Percentiles rank a stretch among this genome's conserved stretches.
phyloP scores from a whole-genome alignment of 306 rosid species.

The Psophocarpus tetragonolobus region DNA sequence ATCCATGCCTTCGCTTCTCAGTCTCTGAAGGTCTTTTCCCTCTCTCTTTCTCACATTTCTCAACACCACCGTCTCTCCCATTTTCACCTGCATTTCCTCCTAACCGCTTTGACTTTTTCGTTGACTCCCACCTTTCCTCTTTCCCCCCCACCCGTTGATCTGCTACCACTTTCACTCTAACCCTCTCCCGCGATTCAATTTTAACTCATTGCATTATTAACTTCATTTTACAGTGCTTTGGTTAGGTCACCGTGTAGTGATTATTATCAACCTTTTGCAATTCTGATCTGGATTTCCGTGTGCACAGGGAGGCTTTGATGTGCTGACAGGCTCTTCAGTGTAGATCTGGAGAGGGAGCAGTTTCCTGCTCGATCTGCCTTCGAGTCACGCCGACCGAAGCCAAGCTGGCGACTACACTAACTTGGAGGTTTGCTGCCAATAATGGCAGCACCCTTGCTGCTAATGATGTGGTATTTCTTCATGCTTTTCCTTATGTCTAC shows the following conservation, averaged over 20 bases:
- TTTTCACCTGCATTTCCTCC: background rate
- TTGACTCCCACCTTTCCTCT: slow-evolving; percentile 47
- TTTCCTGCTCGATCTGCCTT: slow-evolving; percentile 39
- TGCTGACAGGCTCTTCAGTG: slow-evolving; percentile 40
- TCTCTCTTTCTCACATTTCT: slow-evolving; percentile 17
- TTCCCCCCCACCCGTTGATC: slow-evolving; percentile 51
- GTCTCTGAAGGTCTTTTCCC: slow-evolving; percentile 54
- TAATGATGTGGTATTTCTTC: slow-evolving; percentile 69
- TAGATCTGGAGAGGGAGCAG: slow-evolving; percentile 71
- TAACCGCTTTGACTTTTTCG: slow-evolving; percentile 21
- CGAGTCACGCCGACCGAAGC: slow-evolving; percentile 34
- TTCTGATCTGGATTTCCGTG: slow-evolving; percentile 42
- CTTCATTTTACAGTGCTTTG: background rate
- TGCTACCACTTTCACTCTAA: slow-evolving; percentile 19
- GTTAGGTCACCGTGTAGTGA: background rate
- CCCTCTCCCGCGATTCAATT: background rate
- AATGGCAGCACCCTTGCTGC: slow-evolving; percentile 79
- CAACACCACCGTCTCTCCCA: slow-evolving; percentile 1
- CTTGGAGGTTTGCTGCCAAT: slow-evolving; percentile 82
- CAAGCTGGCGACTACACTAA: slow-evolving; percentile 71
- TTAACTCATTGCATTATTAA: background rate
- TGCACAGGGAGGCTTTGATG: slow-evolving; percentile 64
- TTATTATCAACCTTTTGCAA: background rate
- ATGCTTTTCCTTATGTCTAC: background rate
- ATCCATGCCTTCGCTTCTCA: slow-evolving; percentile 48